phyloP scores from a whole-genome alignment of 2,329 filamentous ascomycete genomes.

The Fusarium tjaetaba region DNA sequence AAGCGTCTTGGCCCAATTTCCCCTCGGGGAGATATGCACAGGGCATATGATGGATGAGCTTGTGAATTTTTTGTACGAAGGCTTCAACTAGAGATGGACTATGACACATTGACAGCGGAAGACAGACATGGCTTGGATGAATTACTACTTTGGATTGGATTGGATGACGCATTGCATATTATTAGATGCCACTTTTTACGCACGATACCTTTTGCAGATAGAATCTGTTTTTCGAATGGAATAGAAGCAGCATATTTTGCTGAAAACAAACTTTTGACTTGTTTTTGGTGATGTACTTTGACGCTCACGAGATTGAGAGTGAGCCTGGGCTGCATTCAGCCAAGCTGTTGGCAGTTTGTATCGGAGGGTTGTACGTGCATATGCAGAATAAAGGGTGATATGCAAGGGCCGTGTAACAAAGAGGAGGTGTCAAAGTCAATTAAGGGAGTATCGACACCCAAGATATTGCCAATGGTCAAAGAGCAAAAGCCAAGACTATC shows the following conservation, averaged over 20 bases:
- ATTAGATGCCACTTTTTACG: constrained; percentile 23
- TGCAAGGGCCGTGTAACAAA: constrained; percentile 17
- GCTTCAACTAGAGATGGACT: constrained; percentile 34
- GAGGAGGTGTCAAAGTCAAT: background rate
- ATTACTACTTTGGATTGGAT: constrained; percentile 25
- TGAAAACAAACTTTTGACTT: background rate
- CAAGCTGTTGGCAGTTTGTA: background rate
- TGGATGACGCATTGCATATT: constrained; percentile 17
- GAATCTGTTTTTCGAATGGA: constrained; percentile 7
- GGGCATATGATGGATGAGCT: constrained; percentile 16
- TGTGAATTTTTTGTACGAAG: constrained; percentile 22
- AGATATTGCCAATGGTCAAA: background rate
- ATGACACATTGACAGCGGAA: constrained; percentile 31
- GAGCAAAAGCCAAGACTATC: background rate
- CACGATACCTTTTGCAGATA: constrained; percentile 40
- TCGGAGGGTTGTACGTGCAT: background rate
- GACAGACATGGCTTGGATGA: constrained; percentile 37
- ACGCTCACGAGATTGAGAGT: background rate
- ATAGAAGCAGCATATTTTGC: constrained; percentile 13
- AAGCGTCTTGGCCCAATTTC: constrained; percentile 17
- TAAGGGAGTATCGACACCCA: background rate
- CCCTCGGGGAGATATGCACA: background rate
- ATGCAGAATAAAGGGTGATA: background rate
- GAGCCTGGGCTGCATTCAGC: background rate
- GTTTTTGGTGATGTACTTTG: background rate